Evolutionary conservation across 805 yeast species (phyloP), one percentile per base, ranked within the genome.

Genomic region (Tetrapisispora phaffii): DNA sequence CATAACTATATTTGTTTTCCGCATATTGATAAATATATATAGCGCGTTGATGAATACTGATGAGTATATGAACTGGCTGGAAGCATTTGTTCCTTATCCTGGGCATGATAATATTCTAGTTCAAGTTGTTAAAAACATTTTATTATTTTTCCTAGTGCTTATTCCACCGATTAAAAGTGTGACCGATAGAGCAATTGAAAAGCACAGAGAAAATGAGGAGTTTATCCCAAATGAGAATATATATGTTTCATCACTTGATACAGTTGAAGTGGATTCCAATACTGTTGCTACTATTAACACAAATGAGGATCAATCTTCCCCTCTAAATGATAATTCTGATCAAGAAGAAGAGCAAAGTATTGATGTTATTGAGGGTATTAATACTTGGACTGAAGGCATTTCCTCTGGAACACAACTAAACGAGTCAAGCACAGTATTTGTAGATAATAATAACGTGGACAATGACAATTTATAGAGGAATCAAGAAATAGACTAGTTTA

Each of bases 31-130:
- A 7, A 21, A 16, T 6, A 10, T 24, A 7, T 38, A 38, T 28
- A 16, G 17, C 6, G 12, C 19, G 17, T 26, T 38, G 9, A 26
- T 38, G 22, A 38, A 38, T 19, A 15, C 41, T 10, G 41, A 38
- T 17, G 8, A 33, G 7, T 42, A 42, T 28, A 16, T n/a, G 1
- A 20, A 20, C 21, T 4, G 15, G 2, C 21, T 42, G 12, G 31
- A 35, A 22, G 7, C 8, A 2, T 24, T 42, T 21, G 32, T 42
- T 13, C 44, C 44, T 15, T 20, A 29, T n/a, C 44, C 44, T 9
- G 23, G 22, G 2, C 29, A 12, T 21, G 44, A 42, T 22, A 42
- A 21, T 17, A 29, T 42, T 4, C n/a, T 42, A 17, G 13, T 8
- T 19, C 23, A 28, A 29, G 16, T 31, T 7, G n/a, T 34, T 1